These are phyloP conservation scores for Aspergillus ibericus DNA, from an alignment of 2,329 filamentous ascomycete species.

Conservation along the genomic window DNA sequence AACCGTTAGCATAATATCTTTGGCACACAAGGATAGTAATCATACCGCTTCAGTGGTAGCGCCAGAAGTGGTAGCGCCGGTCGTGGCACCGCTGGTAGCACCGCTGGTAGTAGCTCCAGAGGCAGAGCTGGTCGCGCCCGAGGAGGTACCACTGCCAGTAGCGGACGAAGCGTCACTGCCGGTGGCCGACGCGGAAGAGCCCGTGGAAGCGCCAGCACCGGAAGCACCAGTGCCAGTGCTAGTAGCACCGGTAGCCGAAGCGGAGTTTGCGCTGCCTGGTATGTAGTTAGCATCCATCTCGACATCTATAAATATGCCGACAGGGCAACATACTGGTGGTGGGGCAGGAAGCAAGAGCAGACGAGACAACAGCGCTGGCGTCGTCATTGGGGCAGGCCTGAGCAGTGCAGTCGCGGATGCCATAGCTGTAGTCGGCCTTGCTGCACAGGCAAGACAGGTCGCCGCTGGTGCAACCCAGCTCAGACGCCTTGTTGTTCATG, in stretches of 20 bases:
- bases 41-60: slow-evolving; percentile 5
- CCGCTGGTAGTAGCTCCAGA: slow-evolving; percentile 7
- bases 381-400: slow-evolving; percentile 46
- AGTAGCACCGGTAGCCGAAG: slow-evolving; percentile 6
- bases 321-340: slow-evolving; percentile 20
- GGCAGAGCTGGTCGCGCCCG: slow-evolving; percentile 15
- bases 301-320: neutral
- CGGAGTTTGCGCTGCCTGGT: slow-evolving; percentile 18
- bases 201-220: slow-evolving; percentile 15
- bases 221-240: slow-evolving; percentile 20
- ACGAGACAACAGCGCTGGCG: slow-evolving; percentile 31
- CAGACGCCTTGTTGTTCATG: slow-evolving; percentile 43
- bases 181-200: slow-evolving; percentile 5
- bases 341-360: slow-evolving; percentile 39
- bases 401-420: slow-evolving; percentile 48
- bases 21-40: neutral
- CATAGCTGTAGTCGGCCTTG: slow-evolving; percentile 43
- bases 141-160: slow-evolving; percentile 20
- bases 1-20: neutral
- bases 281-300: slow-evolving; percentile 9
- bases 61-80: neutral
- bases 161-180: neutral
- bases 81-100: neutral
- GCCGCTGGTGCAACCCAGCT: slow-evolving; percentile 40
- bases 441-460: slow-evolving; percentile 45